phyloP scores from a whole-genome alignment of 257 asterid species.

The Rubia yunnanensis region DNA sequence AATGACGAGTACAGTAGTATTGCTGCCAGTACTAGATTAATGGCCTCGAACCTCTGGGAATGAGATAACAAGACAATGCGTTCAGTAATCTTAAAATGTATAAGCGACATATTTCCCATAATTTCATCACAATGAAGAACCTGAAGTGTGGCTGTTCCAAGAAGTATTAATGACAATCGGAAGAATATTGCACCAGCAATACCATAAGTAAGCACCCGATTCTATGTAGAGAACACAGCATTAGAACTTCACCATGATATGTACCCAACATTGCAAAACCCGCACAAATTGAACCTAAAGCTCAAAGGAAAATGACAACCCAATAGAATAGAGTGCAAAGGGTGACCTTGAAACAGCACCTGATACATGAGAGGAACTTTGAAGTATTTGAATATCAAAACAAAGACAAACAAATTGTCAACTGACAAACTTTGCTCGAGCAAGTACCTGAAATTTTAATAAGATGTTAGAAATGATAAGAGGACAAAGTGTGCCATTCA shows the following conservation, averaged over 20 bases:
- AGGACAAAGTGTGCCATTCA: background rate
- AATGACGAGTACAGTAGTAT: slow-evolving; percentile 79
- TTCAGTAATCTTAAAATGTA: slow-evolving; percentile 14
- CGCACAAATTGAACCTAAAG: slow-evolving; percentile 8
- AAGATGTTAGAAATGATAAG: background rate
- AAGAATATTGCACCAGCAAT: slow-evolving; percentile 92
- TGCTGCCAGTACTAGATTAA: slow-evolving; percentile 66
- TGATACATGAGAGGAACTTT: slow-evolving; percentile 81
- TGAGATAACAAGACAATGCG: slow-evolving; percentile 16
- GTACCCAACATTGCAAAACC: slow-evolving; percentile 14
- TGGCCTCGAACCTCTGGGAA: slow-evolving; percentile 66
- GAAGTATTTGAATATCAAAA: slow-evolving; percentile 89
- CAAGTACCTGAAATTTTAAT: slow-evolving; percentile 55
- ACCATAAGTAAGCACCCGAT: slow-evolving; percentile 90
- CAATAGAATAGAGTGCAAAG: slow-evolving; percentile 8
- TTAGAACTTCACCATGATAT: slow-evolving; percentile 10
- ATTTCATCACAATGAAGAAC: slow-evolving; percentile 24
- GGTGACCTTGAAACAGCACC: slow-evolving; percentile 36
- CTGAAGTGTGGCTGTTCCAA: slow-evolving; percentile 96
- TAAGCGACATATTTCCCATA: background rate
- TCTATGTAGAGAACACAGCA: slow-evolving; percentile 32
- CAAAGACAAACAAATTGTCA: slow-evolving; percentile 92
- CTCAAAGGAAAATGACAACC: slow-evolving; percentile 10
- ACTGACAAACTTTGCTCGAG: slow-evolving; percentile 97
- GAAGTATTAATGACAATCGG: slow-evolving; percentile 75